Evolutionary conservation across 164 flowering plant genomes (phyloP), one percentile per base, ranked within the genome.

Genomic region (Paratinospora sagittata): DNA sequence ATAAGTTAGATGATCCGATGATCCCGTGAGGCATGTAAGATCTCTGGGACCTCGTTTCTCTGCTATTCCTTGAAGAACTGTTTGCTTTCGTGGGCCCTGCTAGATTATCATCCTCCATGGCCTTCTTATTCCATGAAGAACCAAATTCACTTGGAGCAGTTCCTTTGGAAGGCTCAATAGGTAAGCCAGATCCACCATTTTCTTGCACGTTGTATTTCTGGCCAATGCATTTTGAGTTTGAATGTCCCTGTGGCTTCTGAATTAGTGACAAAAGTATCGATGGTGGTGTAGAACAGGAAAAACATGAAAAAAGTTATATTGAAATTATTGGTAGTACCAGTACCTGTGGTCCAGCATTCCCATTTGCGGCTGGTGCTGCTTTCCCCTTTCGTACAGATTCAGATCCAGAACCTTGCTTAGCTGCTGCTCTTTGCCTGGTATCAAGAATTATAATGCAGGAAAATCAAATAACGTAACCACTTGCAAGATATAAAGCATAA

Each of bases 271-370:
- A 67, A 63, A 49, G 63, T 10, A 66, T 63, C 17, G 39, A 71
- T 13, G 11, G 2, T 8, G 16, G 21, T 8, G 27, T 55, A 63
- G 37, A 43, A 30, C 24, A 77, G 21, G 76, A 57, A 65, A 49
- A 43, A 45, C 33, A 65, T 47, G 16, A 73, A 27, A 21, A 64
- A 52, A 62, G n/a, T 45, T 55, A 47, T 39, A 66, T 39, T 39
- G 36, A 27, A 58, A 16, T 89, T 85, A 78, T 85, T 57, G 78
- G 70, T n/a, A n/a, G n/a, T n/a, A n/a, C n/a, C 60, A 89, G 83
- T 17, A 74, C 80, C 76, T 75, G 90, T 68, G 81, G 73, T 78
- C 90, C 89, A 41, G 84, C 87, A 84, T 87, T 92, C 49, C 89
- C 86, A 76, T 87, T 86, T 73, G 86, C 87, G 61, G 86, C 89